A percentile compares a stretch with the other conserved stretches of the same genome.
Conservation (phyloP, 2,329 filamentous ascomycete genomes). For the Coniochaeta prunicola region DNA sequence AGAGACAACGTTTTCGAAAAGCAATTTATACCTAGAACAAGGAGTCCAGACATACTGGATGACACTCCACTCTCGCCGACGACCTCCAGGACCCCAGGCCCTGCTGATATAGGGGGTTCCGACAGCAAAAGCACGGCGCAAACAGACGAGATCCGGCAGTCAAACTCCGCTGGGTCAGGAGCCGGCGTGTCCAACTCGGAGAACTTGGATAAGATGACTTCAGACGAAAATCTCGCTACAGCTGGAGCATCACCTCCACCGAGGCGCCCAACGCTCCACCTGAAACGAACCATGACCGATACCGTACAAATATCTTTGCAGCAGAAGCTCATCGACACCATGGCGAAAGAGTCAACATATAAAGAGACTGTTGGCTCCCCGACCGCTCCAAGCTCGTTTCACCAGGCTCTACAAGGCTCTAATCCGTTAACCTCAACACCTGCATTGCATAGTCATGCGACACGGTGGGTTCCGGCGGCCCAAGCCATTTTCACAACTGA, state of each 20-base stretch:
- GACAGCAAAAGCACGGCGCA: neutral
- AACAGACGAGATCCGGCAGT: neutral
- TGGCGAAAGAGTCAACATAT: conserved; percentile 54
- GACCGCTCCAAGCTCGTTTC: conserved; percentile 25
- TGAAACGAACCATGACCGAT: conserved; percentile 88
- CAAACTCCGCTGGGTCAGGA: neutral
- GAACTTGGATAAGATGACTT: neutral
- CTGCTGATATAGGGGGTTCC: neutral
- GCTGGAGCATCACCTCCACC: conserved; percentile 44
- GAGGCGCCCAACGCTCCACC: conserved; percentile 52
- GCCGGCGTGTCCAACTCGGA: neutral
- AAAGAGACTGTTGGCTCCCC: conserved; percentile 33
- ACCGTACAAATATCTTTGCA: conserved; percentile 67
- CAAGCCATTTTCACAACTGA: conserved; percentile 99
- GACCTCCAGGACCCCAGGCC: conserved; percentile 11
- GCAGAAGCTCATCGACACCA: conserved; percentile 74
- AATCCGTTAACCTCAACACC: conserved; percentile 36
- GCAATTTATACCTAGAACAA: conserved; percentile 57
- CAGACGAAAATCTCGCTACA: conserved; percentile 28
- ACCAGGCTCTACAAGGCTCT: conserved; percentile 33
- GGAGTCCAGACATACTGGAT: conserved; percentile 39
- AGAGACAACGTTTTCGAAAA: conserved; percentile 79
- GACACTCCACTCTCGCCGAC: conserved; percentile 27
- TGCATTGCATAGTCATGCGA: conserved; percentile 77
- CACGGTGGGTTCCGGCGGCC: conserved; percentile 81